phyloP scores from a whole-genome alignment of 2,329 filamentous ascomycete genomes.

The Exophiala sp. region DNA sequence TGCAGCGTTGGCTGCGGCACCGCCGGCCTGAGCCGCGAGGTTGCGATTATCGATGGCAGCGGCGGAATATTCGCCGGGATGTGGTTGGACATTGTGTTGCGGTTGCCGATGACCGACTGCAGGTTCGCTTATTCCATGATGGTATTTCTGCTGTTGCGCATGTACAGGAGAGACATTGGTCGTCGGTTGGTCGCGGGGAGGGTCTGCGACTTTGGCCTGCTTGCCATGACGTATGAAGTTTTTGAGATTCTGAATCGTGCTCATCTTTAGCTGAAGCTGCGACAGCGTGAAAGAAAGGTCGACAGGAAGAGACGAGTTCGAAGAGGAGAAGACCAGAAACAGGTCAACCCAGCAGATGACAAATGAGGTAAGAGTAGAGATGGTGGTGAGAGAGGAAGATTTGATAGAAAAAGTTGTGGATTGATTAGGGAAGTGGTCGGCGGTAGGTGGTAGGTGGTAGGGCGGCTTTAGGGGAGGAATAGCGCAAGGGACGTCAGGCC shows the following conservation, averaged over 20 bases:
- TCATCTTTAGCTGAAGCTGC: constrained; percentile 43
- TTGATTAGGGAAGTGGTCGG: no score
- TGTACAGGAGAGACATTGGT: constrained; percentile 60
- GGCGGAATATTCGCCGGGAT: constrained; percentile 56
- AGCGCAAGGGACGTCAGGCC: not conserved
- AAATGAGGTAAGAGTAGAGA: constrained; percentile 3
- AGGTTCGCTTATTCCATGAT: constrained; percentile 52
- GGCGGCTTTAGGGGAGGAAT: not conserved
- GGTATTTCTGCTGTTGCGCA: constrained; percentile 55
- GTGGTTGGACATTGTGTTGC: constrained; percentile 31
- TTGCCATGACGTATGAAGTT: constrained; percentile 98
- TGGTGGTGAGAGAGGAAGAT: not conserved
- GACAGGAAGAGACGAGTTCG: not conserved
- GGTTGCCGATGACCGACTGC: constrained; percentile 55
- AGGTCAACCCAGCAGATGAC: constrained; percentile 3
- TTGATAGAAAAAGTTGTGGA: not conserved
- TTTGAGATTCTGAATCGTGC: constrained; percentile 85
- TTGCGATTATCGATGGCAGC: constrained; percentile 56
- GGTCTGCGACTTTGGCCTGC: constrained; percentile 68
- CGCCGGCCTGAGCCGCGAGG: constrained; percentile 61
- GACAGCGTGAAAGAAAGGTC: not conserved
- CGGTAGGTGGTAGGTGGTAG: not conserved
- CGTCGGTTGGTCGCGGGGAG: constrained; percentile 54
- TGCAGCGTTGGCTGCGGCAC: constrained; percentile 57
- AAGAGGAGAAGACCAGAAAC: not conserved